These are phyloP conservation scores for Trichoderma erinaceum DNA, from an alignment of 495 filamentous ascomycete genomes.

Conservation along the genomic window DNA sequence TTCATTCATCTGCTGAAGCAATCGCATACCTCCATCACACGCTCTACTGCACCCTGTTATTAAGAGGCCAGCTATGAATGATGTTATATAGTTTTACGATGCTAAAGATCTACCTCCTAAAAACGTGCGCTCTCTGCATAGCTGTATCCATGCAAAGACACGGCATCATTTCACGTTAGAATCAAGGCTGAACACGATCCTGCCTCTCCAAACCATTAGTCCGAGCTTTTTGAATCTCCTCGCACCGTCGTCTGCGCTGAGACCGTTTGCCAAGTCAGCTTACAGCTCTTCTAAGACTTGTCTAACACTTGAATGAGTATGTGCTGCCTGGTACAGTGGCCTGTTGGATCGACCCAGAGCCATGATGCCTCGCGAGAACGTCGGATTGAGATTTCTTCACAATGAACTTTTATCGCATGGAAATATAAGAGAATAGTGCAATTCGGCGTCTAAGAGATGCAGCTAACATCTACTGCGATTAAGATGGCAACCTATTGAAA, in stretches of 20 bases:
- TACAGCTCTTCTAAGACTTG: no score
- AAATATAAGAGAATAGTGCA: no score
- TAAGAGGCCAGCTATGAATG: not conserved
- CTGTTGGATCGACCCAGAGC: no score
- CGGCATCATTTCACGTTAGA: constrained; percentile 64
- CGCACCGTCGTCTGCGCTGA: no score
- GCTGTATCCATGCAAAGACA: constrained; percentile 48
- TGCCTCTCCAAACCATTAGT: no score
- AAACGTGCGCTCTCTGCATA: constrained; percentile 39
- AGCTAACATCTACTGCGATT: not conserved
- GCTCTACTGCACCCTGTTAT: not conserved
- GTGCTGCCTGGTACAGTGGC: no score
- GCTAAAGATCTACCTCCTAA: constrained; percentile 39
- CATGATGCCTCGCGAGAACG: no score
- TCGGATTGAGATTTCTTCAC: no score
- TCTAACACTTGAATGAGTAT: no score
- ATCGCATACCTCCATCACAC: constrained; percentile 19
- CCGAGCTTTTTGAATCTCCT: no score
- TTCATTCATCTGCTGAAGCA: constrained; percentile 36
- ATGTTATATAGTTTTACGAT: not conserved
- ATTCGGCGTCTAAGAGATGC: not conserved
- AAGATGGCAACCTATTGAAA: not conserved
- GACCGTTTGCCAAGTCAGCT: no score
- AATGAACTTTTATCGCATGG: no score
- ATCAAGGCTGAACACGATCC: constrained; percentile 35